phyloP scores from a whole-genome alignment of 148 eudicot species.

The Mesembryanthemum crystallinum region DNA sequence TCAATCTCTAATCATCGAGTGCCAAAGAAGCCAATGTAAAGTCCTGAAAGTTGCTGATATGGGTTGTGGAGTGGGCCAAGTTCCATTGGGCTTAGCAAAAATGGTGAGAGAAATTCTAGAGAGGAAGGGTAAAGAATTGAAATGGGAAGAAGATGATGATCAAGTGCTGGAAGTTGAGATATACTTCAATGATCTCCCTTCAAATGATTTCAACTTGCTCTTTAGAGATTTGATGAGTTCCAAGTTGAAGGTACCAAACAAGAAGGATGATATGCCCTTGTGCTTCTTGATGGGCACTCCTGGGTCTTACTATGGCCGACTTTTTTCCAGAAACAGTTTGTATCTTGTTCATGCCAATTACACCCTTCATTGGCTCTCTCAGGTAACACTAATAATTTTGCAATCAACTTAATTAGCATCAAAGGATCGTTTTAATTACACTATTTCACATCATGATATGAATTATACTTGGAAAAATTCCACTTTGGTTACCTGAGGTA shows the following conservation, averaged over 20 bases:
- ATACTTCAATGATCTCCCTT: constrained; percentile 47
- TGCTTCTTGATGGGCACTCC: constrained; percentile 35
- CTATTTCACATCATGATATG: too few relatives aligned
- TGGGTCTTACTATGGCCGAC: constrained; percentile 38
- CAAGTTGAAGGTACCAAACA: background rate
- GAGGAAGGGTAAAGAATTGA: constrained; percentile 21
- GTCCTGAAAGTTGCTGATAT: constrained; percentile 35
- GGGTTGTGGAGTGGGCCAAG: constrained; percentile 41
- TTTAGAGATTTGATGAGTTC: constrained; percentile 20
- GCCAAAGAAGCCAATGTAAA: background rate
- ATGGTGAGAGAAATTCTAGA: constrained; percentile 7
- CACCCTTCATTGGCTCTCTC: constrained; percentile 46
- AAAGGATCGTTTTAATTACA: too few relatives aligned
- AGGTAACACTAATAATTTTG: constrained; percentile 28
- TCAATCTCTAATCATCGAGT: constrained; percentile 10
- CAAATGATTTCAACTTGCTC: constrained; percentile 46
- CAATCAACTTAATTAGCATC: too few relatives aligned
- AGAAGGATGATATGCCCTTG: background rate
- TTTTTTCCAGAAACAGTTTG: constrained; percentile 33
- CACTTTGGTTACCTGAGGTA: too few relatives aligned
- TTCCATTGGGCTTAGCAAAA: constrained; percentile 23
- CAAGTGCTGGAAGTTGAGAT: constrained; percentile 23
- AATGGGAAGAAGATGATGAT: background rate
- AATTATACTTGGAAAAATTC: too few relatives aligned
- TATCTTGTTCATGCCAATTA: constrained; percentile 40